Percentiles rank a stretch among this genome's conserved stretches.
Evolutionary conservation across 257 asterid genomes (phyloP).

Genomic region (Penstemon barbatus): DNA sequence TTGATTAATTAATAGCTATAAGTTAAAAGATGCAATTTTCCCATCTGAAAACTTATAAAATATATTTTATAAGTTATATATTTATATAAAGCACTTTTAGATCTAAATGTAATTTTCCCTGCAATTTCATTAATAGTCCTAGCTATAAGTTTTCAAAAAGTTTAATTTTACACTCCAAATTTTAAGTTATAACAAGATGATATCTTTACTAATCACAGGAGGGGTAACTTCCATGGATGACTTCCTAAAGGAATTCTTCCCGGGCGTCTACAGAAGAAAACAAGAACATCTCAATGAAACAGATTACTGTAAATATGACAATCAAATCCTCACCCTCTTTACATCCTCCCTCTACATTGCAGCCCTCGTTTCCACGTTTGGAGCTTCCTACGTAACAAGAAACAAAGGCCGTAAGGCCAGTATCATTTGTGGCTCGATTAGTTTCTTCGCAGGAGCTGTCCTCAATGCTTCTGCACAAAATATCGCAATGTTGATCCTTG

Average conservation of each 20-base stretch:
- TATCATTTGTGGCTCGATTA: slow-evolving; percentile 62
- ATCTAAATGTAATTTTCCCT: no score
- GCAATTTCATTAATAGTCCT: no score
- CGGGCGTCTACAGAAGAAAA: slow-evolving; percentile 52
- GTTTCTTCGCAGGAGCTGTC: slow-evolving; percentile 66
- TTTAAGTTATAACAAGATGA: not conserved
- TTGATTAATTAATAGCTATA: no score
- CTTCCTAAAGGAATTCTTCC: slow-evolving; percentile 69
- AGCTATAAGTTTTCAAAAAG: no score
- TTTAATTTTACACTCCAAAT: no score
- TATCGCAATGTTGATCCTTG: slow-evolving; percentile 67
- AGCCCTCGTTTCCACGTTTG: slow-evolving; percentile 63
- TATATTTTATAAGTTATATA: no score
- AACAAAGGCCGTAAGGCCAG: slow-evolving; percentile 59
- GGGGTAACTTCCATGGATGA: slow-evolving; percentile 91
- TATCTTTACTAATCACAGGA: slow-evolving; percentile 37
- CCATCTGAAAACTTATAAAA: no score
- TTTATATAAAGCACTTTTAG: no score
- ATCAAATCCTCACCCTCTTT: slow-evolving; percentile 70
- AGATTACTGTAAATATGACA: slow-evolving; percentile 79
- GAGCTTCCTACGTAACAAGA: slow-evolving; percentile 63
- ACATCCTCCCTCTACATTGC: slow-evolving; percentile 79
- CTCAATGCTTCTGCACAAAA: slow-evolving; percentile 63
- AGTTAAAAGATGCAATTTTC: no score
- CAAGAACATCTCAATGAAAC: slow-evolving; percentile 57